A percentile compares a stretch with the other conserved stretches of the same genome.
These are phyloP conservation scores for Seiridium cupressi DNA, from an alignment of 2,329 filamentous ascomycete species.

Conservation along the genomic window DNA sequence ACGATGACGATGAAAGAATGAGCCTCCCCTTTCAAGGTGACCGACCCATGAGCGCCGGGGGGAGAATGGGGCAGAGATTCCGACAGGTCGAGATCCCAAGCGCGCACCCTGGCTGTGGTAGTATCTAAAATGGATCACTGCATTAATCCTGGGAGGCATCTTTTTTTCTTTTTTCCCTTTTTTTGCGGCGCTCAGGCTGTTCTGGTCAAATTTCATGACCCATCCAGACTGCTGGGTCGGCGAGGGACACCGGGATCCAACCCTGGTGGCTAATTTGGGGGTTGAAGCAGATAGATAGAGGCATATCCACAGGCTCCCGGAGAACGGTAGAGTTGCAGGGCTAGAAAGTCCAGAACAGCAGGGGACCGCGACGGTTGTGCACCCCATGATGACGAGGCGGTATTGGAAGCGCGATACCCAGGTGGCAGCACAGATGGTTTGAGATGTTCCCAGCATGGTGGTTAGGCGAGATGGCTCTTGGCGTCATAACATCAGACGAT, in stretches of 20 bases:
- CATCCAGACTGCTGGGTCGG: constrained; percentile 5
- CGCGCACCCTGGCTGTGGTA: background rate
- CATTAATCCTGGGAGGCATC: background rate
- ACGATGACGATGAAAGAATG: background rate
- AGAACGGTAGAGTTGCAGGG: background rate
- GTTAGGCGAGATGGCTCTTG: background rate
- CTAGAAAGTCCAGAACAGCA: background rate
- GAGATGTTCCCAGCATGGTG: background rate
- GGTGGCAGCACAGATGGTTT: background rate
- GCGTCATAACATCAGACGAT: constrained; percentile 4
- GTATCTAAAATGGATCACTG: constrained; percentile 5
- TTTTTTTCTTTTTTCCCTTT: background rate
- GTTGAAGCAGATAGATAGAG: constrained; percentile 7
- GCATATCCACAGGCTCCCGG: background rate
- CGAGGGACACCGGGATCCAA: background rate
- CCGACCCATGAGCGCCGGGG: background rate
- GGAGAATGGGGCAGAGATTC: background rate
- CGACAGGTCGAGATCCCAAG: background rate
- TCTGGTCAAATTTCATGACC: background rate
- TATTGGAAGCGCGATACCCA: background rate
- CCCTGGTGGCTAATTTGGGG: background rate
- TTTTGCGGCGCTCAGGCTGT: background rate
- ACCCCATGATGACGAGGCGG: background rate
- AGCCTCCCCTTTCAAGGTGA: background rate
- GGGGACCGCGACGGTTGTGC: background rate